These are phyloP conservation scores for Metschnikowia drakensbergensis DNA, from an alignment of 805 yeast genomes.

Conservation along the genomic window DNA sequence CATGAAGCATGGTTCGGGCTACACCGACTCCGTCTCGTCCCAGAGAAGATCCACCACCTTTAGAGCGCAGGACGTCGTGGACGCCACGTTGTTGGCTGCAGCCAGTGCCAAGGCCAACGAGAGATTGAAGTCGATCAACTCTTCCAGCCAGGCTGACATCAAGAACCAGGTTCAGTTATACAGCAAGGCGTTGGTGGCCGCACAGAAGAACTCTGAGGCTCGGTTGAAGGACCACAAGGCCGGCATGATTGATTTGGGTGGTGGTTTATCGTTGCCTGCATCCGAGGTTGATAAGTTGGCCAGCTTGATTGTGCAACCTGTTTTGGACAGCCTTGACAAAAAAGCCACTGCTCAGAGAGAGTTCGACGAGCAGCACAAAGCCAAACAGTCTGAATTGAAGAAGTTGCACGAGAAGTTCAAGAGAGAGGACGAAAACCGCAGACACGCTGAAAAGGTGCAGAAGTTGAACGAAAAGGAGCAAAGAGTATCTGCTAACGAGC, in stretches of 20 bases:
- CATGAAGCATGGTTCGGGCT: constrained; percentile 34
- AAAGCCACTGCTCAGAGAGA: constrained; percentile 71
- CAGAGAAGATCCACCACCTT: constrained; percentile 31
- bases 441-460: constrained; percentile 31
- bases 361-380: constrained; percentile 33
- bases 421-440: constrained; percentile 23
- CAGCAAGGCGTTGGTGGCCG: constrained; percentile 71
- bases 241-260: constrained; percentile 70
- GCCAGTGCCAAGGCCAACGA: constrained; percentile 46
- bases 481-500: constrained; percentile 30
- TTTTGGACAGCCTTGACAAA: constrained; percentile 63
- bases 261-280: constrained; percentile 74
- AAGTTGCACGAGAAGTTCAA: constrained; percentile 28
- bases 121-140: constrained; percentile 31
- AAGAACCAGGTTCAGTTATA: constrained; percentile 53
- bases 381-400: constrained; percentile 34
- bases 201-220: constrained; percentile 62
- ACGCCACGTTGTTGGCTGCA: constrained; percentile 46
- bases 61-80: constrained; percentile 43
- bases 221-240: constrained; percentile 51
- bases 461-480: constrained; percentile 34
- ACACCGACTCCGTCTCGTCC: constrained; percentile 23
- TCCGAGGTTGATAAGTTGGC: constrained; percentile 81
- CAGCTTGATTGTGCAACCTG: constrained; percentile 73
- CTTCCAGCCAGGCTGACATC: constrained; percentile 28